Percentiles rank a stretch among this genome's conserved stretches.
phyloP scores from a whole-genome alignment of 1,139 yeast species.

The Yamadazyma blattariae region DNA sequence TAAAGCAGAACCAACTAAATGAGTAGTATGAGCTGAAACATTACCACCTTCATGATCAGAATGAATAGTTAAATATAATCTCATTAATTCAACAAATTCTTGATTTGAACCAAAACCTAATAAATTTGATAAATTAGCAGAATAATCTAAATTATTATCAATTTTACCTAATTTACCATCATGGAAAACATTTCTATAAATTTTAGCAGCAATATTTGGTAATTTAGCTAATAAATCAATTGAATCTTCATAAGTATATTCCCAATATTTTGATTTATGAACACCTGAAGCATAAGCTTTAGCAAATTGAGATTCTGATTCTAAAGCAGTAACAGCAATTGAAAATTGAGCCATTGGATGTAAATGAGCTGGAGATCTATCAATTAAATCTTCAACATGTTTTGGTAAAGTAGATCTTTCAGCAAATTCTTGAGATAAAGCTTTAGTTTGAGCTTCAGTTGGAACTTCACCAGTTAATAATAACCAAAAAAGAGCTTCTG shows the following conservation, averaged over 20 bases:
- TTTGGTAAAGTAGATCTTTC: slow-evolving; percentile 83
- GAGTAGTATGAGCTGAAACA: slow-evolving; percentile 97
- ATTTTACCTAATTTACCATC: slow-evolving; percentile 78
- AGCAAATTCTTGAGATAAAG: slow-evolving; percentile 79
- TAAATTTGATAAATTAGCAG: slow-evolving; percentile 83
- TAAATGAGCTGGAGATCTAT: slow-evolving; percentile 77
- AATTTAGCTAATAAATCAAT: slow-evolving; percentile 86
- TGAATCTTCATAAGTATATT: slow-evolving; percentile 86
- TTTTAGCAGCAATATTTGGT: slow-evolving; percentile 91
- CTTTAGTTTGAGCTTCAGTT: slow-evolving; percentile 68
- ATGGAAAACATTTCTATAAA: slow-evolving; percentile 86
- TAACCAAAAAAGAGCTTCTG: slow-evolving; percentile 93
- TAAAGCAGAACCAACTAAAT: slow-evolving; percentile 93
- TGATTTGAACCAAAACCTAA: slow-evolving; percentile 78
- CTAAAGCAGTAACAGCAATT: slow-evolving; percentile 88
- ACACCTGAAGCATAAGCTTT: slow-evolving; percentile 89
- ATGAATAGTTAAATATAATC: slow-evolving; percentile 92
- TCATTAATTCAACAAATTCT: slow-evolving; percentile 86
- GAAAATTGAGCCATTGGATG: slow-evolving; percentile 99
- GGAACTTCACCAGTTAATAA: slow-evolving; percentile 90
- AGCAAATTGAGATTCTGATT: slow-evolving; percentile 87
- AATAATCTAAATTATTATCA: slow-evolving; percentile 80
- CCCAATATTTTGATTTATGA: slow-evolving; percentile 87
- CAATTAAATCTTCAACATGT: slow-evolving; percentile 79
- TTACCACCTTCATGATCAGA: slow-evolving; percentile 99